A percentile compares a stretch with the other conserved stretches of the same genome.
Evolutionary conservation across 2,329 filamentous ascomycete species (phyloP).

Genomic region (Coniochaeta hoffmannii): DNA sequence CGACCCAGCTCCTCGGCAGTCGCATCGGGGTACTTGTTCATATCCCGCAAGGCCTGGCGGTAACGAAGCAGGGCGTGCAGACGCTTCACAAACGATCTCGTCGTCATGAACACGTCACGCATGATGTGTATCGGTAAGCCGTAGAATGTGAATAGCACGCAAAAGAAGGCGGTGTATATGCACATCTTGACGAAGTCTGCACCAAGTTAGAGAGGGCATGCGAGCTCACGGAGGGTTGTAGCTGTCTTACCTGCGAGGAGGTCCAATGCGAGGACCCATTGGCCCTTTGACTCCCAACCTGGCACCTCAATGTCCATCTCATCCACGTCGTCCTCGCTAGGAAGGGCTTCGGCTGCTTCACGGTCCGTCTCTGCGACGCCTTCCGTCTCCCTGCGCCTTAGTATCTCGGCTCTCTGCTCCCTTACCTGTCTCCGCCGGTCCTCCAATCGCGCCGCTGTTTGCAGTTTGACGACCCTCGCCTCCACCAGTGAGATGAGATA

Average conservation of each 20-base stretch:
- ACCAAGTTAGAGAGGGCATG: constrained; percentile 8
- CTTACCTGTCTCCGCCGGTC: constrained; percentile 63
- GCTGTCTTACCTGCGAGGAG: constrained; percentile 61
- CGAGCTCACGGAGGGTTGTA: background rate
- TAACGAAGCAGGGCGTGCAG: constrained; percentile 86
- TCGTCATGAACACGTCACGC: constrained; percentile 88
- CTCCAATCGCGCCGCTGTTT: constrained; percentile 62
- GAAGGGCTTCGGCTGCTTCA: constrained; percentile 37
- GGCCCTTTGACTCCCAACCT: constrained; percentile 93
- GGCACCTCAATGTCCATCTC: constrained; percentile 93
- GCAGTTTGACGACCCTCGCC: constrained; percentile 63
- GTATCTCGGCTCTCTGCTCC: constrained; percentile 45
- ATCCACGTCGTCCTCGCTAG: constrained; percentile 64
- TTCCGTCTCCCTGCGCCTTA: constrained; percentile 37
- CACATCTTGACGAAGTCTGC: constrained; percentile 83
- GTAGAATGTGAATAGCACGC: constrained; percentile 88
- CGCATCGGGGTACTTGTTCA: constrained; percentile 91
- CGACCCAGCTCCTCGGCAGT: constrained; percentile 75
- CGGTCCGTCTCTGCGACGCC: constrained; percentile 40
- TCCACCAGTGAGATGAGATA: constrained; percentile 77
- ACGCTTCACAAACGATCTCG: constrained; percentile 82
- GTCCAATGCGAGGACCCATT: constrained; percentile 85
- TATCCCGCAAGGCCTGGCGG: constrained; percentile 83
- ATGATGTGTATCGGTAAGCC: constrained; percentile 95
- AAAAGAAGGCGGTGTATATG: constrained; percentile 88